A percentile compares a stretch with the other conserved stretches of the same genome.
phyloP scores from a whole-genome alignment of 176 grass and related monocot species.

The Raddia guianensis region DNA sequence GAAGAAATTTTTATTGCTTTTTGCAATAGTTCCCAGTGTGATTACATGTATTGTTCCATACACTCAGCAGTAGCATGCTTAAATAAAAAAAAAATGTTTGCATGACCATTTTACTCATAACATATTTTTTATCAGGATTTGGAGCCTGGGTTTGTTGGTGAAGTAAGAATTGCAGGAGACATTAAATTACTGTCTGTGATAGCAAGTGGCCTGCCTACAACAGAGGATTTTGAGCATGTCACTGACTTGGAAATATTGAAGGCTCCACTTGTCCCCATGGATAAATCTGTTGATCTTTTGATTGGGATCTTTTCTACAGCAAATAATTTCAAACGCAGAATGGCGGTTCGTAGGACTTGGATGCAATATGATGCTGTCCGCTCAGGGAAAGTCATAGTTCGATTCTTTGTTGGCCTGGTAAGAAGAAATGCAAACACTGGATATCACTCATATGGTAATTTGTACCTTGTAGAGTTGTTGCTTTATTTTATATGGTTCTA shows the following conservation, averaged over 20 bases:
- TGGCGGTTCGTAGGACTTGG: constrained; percentile 98
- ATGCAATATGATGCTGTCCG: constrained; percentile 96
- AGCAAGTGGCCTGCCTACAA: constrained; percentile 94
- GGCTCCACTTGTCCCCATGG: constrained; percentile 59
- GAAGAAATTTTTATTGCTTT: neutral
- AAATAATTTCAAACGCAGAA: constrained; percentile 98
- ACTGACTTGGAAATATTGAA: constrained; percentile 78
- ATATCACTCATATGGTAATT: constrained; percentile 8
- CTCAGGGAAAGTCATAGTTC: constrained; percentile 67
- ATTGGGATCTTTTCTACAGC: constrained; percentile 93
- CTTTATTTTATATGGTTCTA: neutral
- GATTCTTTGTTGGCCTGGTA: constrained; percentile 99
- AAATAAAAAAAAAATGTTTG: constrained; percentile 30
- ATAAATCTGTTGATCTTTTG: constrained; percentile 78
- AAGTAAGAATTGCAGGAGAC: constrained; percentile 87
- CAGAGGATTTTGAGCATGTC: constrained; percentile 89
- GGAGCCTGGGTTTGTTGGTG: constrained; percentile 92
- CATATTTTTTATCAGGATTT: constrained; percentile 60
- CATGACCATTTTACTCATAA: constrained; percentile 30
- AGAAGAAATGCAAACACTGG: constrained; percentile 29
- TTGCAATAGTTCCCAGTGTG: neutral
- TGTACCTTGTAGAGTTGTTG: constrained; percentile 2
- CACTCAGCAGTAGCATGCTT: neutral
- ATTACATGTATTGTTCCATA: neutral
- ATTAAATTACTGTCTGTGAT: constrained; percentile 94